These are phyloP conservation scores for Zalaria sp. DNA, from an alignment of 2,329 filamentous ascomycete genomes.

Conservation along the genomic window DNA sequence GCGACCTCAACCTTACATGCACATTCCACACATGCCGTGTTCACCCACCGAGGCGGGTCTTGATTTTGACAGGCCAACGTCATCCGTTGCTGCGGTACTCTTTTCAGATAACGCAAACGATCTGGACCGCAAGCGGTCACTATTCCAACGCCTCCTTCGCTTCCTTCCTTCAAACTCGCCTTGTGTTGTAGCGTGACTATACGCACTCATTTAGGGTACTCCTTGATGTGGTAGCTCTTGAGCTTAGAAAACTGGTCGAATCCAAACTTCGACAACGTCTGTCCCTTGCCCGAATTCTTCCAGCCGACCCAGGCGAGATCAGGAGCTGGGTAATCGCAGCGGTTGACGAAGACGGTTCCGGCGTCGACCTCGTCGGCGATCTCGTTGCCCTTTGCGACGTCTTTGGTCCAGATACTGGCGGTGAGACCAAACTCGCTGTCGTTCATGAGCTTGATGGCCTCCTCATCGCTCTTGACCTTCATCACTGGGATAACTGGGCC, in stretches of 20 bases:
- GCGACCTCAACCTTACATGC: neutral
- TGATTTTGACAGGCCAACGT: neutral
- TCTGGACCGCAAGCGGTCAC: neutral
- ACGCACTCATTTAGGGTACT: conserved; percentile 41
- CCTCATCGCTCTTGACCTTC: conserved; percentile 67
- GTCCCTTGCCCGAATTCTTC: conserved; percentile 91
- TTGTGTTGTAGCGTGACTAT: neutral
- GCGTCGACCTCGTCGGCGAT: conserved; percentile 74
- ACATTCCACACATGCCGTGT: neutral
- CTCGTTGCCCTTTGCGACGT: conserved; percentile 58
- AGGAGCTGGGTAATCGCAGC: conserved; percentile 81
- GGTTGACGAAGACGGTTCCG: conserved; percentile 91
- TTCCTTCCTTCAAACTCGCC: no score
- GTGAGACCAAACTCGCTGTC: conserved; percentile 89
- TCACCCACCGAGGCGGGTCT: no score
- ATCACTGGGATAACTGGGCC: conserved; percentile 84
- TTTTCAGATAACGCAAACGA: neutral
- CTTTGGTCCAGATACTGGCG: conserved; percentile 95
- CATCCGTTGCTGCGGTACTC: neutral
- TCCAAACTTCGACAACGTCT: conserved; percentile 77
- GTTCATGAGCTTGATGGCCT: conserved; percentile 80
- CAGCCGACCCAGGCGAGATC: conserved; percentile 57
- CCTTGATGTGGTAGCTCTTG: conserved; percentile 90
- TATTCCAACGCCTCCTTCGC: neutral
- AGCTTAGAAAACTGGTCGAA: conserved; percentile 94